Evolutionary conservation across 1,139 yeast genomes (phyloP), one percentile per base, ranked within the genome.

Genomic region (Protomyces inouyei): DNA sequence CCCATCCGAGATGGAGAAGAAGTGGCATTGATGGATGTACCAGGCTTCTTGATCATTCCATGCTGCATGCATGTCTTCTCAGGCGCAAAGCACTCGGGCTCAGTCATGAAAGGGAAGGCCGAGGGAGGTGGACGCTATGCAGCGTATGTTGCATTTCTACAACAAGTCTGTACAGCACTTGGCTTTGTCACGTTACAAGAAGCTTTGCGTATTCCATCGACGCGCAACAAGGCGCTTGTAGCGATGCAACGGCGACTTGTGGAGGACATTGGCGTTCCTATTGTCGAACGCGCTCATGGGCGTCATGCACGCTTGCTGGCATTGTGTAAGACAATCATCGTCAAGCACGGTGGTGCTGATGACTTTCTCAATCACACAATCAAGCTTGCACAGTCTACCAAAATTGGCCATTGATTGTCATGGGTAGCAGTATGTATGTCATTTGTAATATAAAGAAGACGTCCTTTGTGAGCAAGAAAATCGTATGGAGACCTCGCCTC

Each of bases 141-240:
- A 2, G 59, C 56, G 14, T 65, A 61, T 40, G 36, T 91, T 1
- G 95, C 89, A 67, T 95, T 89, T 73, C 95, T 87, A 3, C 90
- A 85, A 68, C 84, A 83, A 43, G 72, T 91, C 32, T 84, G 97
- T 0, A 73, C 73, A 38, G 73, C 78, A 61, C 84, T 84, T 71
- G 98, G 97, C 0, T 93, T 98, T 98, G 76, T 80, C 10, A 87
- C 86, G 1, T 87, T 89, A 72, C 83, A 86, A 70, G 98, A 93
- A 73, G 87, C 88, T 87, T 77, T 93, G 60, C 80, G 98, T 68
- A 93, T 93, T 51, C 98, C 98, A 35, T 88, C 97, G 67, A 93
- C 98, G 0, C 79, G 98, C 73, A 93, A 92, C 71, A 92, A 95
- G 0, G 97, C 98, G 0, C 77, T 93, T 6, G 85, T 93, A 65